Evolutionary conservation across 306 rosid species (phyloP), one percentile per base, ranked within the genome.

Genomic region (Clitoria ternatea): DNA sequence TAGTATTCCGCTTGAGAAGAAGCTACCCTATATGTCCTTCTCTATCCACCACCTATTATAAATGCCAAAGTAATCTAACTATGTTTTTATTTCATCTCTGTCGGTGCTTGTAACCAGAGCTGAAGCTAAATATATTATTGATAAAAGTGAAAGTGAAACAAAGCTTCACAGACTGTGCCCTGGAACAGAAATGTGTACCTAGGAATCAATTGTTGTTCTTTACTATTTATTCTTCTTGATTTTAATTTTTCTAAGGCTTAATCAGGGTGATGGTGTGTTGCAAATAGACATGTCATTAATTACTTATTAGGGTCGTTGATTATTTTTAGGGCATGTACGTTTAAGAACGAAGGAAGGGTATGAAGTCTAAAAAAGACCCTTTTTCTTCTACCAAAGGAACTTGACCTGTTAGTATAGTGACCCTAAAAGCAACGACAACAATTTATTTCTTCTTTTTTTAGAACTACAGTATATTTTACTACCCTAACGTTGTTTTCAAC

Each of bases 1-100:
- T 76, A 73, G 29, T 61, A 57, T 59, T 83, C 60, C 74, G 82
- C 80, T 76, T 81, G 79, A 79, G 71, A 66, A 69, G 14, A 65
- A 67, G 36, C 60, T 60, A 33, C 7, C 50, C 27, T 27, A 36
- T 0, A 6, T 53, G 27, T 23, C 42, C 59, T 11, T 32, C 56
- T 75, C 47, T 80, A 19, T 78, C 67, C 26, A 64, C 36, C 71
- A 33, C 70, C 30, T 55, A 57, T 23, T 73, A 37, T 3, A 74
- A 72, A 33, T 7, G 33, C 67, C 66, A 72, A 57, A 66, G 15
- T 24, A 63, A 29, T 29, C 2, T n/a, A 53, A 35, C 53, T 19
- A 14, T 1, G 26, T 15, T 36, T 30, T 57, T 7, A 36, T 66
- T 66, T 60, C 79, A 49, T 24, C 43, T 50, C 13, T 44, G 40